Percentiles rank a stretch among this genome's conserved stretches.
Conservation (phyloP, 1,284 basidiomycete species). For the Hymenochaete sp. region DNA sequence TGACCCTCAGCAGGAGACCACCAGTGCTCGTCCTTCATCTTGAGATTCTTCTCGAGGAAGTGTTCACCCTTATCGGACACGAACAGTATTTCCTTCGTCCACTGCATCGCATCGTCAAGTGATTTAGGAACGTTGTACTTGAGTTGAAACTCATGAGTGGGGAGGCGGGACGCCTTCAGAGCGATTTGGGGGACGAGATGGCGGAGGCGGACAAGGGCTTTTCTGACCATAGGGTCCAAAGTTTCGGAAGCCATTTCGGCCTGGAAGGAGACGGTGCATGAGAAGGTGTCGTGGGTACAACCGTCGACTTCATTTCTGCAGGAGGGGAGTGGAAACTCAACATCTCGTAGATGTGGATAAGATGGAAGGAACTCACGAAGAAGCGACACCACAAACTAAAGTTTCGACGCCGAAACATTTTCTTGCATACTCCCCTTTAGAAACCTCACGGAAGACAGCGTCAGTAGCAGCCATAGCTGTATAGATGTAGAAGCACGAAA, state of each 20-base stretch:
- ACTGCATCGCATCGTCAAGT: constrained; percentile 2
- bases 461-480: too few species aligned
- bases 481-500: too few species aligned
- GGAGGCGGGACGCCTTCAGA: constrained; percentile 5
- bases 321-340: background rate
- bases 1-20: constrained; percentile 12
- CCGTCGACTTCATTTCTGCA: background rate
- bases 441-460: background rate
- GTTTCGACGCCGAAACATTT: constrained; percentile 3
- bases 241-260: background rate
- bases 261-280: background rate
- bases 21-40: constrained; percentile 10
- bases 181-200: constrained; percentile 16
- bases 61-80: constrained; percentile 10
- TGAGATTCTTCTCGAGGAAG: constrained; percentile 9
- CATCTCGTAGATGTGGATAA: background rate
- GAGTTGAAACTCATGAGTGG: constrained; percentile 10
- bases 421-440: background rate
- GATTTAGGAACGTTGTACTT: constrained; percentile 13
- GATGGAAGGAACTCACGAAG: background rate
- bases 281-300: background rate
- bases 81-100: constrained; percentile 14
- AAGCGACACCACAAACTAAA: background rate
- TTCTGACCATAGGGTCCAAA: background rate
- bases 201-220: constrained; percentile 6